Percentiles rank a stretch among this genome's conserved stretches.
Conservation (phyloP, 2,329 filamentous ascomycete species). For the Penicillium sp. region DNA sequence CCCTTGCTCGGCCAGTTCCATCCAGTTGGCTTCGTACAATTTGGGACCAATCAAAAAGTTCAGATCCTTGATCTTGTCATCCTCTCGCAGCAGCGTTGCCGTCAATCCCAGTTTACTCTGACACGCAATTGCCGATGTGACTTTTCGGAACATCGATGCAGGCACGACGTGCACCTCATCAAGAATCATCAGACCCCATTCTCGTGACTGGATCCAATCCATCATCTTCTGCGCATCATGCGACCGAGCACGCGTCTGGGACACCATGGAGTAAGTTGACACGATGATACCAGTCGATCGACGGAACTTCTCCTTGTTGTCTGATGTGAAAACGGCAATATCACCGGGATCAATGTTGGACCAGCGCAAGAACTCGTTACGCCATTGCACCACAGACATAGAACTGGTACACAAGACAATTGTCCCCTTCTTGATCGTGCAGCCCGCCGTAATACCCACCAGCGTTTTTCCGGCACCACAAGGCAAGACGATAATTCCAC, state of each 20-base stretch:
- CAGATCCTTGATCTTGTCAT: conserved; percentile 94
- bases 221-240: conserved; percentile 96
- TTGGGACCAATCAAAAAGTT: conserved; percentile 98
- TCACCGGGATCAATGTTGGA: conserved; percentile 91
- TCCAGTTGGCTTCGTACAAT: conserved; percentile 97
- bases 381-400: conserved; percentile 97
- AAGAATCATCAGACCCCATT: conserved; percentile 95
- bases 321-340: conserved; percentile 88
- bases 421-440: conserved; percentile 93
- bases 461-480: conserved; percentile 95
- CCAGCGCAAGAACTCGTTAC: conserved; percentile 94
- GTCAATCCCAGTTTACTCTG: conserved; percentile 93
- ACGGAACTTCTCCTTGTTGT: conserved; percentile 76
- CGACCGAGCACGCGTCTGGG: conserved; percentile 73
- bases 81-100: conserved; percentile 85
- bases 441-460: conserved; percentile 96
- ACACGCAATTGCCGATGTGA: conserved; percentile 84
- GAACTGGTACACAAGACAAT: conserved; percentile 93
- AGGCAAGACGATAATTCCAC: conserved; percentile 90
- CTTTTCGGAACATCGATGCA: conserved; percentile 88
- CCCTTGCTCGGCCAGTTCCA: conserved; percentile 92
- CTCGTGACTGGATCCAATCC: conserved; percentile 76
- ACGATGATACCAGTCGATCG: conserved; percentile 92
- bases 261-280: conserved; percentile 98
- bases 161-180: conserved; percentile 98